These are phyloP conservation scores for Ophiostoma australiae DNA, from an alignment of 2,329 filamentous ascomycete species.

Conservation along the genomic window DNA sequence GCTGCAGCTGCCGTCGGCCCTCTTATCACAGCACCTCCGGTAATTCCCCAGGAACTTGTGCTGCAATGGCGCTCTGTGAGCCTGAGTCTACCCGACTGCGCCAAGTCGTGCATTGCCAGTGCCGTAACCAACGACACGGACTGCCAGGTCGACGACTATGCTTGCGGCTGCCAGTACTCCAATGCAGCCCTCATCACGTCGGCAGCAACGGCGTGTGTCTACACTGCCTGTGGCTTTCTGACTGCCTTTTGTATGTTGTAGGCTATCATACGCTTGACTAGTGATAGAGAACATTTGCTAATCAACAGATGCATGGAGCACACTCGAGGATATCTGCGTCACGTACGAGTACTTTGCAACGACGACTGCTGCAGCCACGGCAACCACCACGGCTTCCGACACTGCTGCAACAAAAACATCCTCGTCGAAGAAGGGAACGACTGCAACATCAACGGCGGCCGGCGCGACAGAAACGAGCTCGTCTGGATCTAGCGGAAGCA, in stretches of 20 bases:
- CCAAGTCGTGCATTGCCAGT: neutral
- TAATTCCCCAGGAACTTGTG: neutral
- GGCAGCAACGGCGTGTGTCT: neutral
- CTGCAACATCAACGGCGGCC: neutral
- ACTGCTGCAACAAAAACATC: neutral
- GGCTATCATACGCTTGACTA: neutral
- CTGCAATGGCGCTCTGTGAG: neutral
- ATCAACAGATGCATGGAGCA: neutral
- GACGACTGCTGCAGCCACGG: neutral
- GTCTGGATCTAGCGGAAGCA: neutral
- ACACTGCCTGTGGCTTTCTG: neutral
- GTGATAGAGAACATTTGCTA: neutral
- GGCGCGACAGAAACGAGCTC: neutral
- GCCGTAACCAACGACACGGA: neutral
- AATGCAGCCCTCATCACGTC: neutral
- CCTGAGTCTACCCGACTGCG: neutral
- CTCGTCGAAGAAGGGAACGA: neutral
- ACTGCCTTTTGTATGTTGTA: neutral
- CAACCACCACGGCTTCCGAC: neutral
- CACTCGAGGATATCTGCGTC: neutral
- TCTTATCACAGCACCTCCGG: neutral
- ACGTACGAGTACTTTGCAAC: neutral
- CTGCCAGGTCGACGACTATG: neutral
- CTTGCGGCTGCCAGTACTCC: neutral
- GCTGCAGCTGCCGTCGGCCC: neutral